A percentile compares a stretch with the other conserved stretches of the same genome.
Conservation (phyloP, 208 protist genomes). For the Acanthamoeba royreba region DNA sequence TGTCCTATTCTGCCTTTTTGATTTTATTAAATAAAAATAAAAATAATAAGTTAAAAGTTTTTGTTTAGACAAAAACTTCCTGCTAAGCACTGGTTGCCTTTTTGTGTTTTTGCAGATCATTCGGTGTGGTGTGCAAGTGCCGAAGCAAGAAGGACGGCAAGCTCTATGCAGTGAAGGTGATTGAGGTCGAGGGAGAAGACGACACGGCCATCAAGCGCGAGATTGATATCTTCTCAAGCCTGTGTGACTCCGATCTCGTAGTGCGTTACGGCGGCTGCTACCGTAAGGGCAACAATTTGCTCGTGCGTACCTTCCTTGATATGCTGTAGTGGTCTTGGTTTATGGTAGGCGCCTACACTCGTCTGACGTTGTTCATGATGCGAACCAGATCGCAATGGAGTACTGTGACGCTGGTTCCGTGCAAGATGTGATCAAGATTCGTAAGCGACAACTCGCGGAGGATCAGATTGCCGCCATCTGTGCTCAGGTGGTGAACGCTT, state of each 20-base stretch:
- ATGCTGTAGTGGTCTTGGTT: background rate
- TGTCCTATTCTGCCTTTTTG: background rate
- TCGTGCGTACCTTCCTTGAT: background rate
- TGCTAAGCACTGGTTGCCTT: background rate
- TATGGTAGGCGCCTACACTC: background rate
- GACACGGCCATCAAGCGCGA: background rate
- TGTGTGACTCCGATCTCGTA: conserved; percentile 27
- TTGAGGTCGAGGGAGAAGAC: conserved; percentile 18
- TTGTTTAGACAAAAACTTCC: no score
- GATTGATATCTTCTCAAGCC: conserved; percentile 12
- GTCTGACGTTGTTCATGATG: background rate
- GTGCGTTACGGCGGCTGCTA: conserved; percentile 30
- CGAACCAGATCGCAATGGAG: conserved; percentile 77
- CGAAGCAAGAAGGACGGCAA: conserved; percentile 33
- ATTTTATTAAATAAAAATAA: background rate
- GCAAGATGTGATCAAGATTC: conserved; percentile 70
- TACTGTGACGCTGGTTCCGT: conserved; percentile 75
- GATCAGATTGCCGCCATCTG: conserved; percentile 66
- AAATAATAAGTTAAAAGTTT: background rate
- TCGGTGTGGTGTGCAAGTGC: conserved; percentile 33
- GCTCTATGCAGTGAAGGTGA: conserved; percentile 21
- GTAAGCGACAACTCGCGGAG: conserved; percentile 57
- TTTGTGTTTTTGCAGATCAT: background rate
- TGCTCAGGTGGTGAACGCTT: conserved; percentile 55
- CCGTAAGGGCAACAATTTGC: background rate